These are phyloP conservation scores for Cytidiella melzeri DNA, from an alignment of 768 basidiomycete species.

Conservation along the genomic window DNA sequence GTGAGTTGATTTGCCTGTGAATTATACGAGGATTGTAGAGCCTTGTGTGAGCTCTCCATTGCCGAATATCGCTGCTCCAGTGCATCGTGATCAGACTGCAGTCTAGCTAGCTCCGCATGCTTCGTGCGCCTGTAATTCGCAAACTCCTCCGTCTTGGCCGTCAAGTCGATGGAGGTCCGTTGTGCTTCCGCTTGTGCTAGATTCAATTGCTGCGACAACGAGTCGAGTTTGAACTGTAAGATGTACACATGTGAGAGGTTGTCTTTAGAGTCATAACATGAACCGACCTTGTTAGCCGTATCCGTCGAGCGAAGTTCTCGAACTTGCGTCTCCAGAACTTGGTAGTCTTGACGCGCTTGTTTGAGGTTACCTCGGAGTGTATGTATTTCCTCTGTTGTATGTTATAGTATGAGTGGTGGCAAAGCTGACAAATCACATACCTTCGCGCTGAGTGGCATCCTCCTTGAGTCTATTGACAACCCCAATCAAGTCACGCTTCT, in stretches of 20 bases:
- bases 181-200: conserved; percentile 73
- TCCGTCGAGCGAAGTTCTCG: conserved; percentile 71
- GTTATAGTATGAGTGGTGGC: too few species aligned
- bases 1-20: conserved; percentile 71
- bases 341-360: conserved; percentile 70
- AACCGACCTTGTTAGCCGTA: conserved; percentile 64
- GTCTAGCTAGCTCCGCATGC: conserved; percentile 66
- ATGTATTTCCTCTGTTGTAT: conserved; percentile 65
- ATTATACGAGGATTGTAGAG: conserved; percentile 66
- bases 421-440: conserved; percentile 34
- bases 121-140: conserved; percentile 77
- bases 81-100: conserved; percentile 75
- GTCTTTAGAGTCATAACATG: conserved; percentile 1
- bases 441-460: conserved; percentile 67
- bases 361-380: conserved; percentile 63
- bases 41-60: conserved; percentile 61
- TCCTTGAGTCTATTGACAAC: conserved; percentile 81
- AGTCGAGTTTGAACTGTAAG: conserved; percentile 77
- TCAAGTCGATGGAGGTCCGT: conserved; percentile 63
- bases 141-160: conserved; percentile 73
- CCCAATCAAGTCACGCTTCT: conserved; percentile 84
- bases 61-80: conserved; percentile 62
- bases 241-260: conserved; percentile 5
- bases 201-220: conserved; percentile 74
- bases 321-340: conserved; percentile 57